Evolutionary conservation across 1,284 basidiomycete genomes (phyloP), one percentile per base, ranked within the genome.

Genomic region (Puccinia hordei): DNA sequence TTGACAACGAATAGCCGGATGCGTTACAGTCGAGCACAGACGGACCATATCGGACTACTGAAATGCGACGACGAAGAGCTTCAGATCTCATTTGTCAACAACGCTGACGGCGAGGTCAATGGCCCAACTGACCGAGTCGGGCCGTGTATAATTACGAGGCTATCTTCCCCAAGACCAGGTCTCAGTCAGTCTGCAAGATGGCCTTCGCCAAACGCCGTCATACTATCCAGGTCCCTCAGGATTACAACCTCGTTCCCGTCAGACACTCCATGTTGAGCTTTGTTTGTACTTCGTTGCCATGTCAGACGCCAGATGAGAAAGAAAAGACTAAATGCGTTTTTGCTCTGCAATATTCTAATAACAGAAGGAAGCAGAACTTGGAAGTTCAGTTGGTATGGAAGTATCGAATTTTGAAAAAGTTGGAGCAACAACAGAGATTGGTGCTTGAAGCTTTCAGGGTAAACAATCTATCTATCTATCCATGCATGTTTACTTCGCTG

Each of bases 341-440:
- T 38, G 15, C 30, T 27, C 8, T 38, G 30, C n/a, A n/a, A n/a
- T n/a, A n/a, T 35, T 63, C 17, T 63, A 1, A 38, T 15, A 63
- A 49, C 49, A 69, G 66, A n/a, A 69, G 33, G 69, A 73, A 73
- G 24, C 69, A 73, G 33, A 73, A 73, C 24, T 35, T 73, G 33
- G 69, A 73, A 17, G 69, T 73, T 35, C 46, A 73, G 69, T 22
- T 73, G 51, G 51, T 73, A 30, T 73, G 69, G 69, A 51, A 57
- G 35, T 73, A 73, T 73, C 33, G 53, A 35, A 27, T 30, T 2
- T 33, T 73, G 27, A 49, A 73, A 57, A 46, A 53, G 17, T 15
- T 41, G 35, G 69, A 49, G 19, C 46, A 73, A 49, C 8, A 57
- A 24, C 69, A 73, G 51, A 73, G 53, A 27, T 57, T 24, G 30